Base-by-base conservation (phyloP, 2,329 filamentous ascomycete species). In the Lachnellula suecica region DNA sequence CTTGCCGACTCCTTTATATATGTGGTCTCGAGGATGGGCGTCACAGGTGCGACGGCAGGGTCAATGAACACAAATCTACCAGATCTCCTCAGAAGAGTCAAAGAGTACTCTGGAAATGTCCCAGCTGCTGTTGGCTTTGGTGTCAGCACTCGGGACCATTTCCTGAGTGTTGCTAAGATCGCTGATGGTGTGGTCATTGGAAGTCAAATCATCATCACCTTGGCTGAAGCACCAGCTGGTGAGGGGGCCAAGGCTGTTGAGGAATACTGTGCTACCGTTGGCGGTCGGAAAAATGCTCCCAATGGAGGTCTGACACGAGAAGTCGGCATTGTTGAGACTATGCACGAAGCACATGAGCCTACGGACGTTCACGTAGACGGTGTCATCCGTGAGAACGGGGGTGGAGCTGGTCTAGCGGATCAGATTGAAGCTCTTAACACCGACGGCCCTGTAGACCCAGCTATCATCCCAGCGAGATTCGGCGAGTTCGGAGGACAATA, bases 1-100 rank as follows among this genome's bases (percentile, higher is more conserved):
- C 93, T 99, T 58, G 94, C 94, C 67, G 93, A 97, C 73, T 97
- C 92, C 3, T 99, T 97, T 77, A 96, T 99, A 74, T 99, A 99
- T 70, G 92, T 99, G 56, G 94, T 99, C 51, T 97, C 93, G 23
- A 83, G 93, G 63, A 95, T 96, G 88, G 94, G 94, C 63, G 93
- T 97, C 51, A 99, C 94, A 9, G 94, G 94, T 63, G 94, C 91
- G 13, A 87, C 85, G 1, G 92, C 13, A n/a, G 31, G 92, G 29
- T 85, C 84, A 23, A 75, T 99, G 65, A 96, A 90, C 71, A 79
- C 85, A 41, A 86, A 88, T 53, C 82, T 99, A 29, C 91, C 92
- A 13, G 85, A 88, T 47, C 81, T 99, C 34, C 77, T 99, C 52
- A 81, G 83, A 52, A 85, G 90, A 35, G 94, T 99, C 23, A 94